Base-by-base conservation (phyloP, 495 filamentous ascomycete species). In the Penicillium atrosanguineum region DNA sequence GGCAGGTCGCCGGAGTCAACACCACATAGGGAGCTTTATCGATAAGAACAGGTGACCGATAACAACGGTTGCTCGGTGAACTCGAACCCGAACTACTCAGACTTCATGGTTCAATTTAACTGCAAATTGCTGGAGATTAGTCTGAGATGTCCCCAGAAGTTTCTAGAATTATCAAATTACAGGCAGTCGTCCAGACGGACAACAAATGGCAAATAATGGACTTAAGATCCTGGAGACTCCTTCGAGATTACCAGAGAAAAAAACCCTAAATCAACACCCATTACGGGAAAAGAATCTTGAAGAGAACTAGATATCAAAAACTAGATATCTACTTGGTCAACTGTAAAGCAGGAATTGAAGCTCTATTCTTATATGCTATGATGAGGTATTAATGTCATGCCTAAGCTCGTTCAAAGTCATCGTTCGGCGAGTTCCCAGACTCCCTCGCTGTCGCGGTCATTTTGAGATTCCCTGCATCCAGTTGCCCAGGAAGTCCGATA, bases 401-500 rank as follows among this genome's bases (percentile, higher is more conserved):
- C 60, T 70, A 72, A 49, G 69, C 67, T 76, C 69, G 75, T 76
- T 80, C 77, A 71, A 80, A 80, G 64, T 79, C 75, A 57, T 79
- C 75, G 69, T 73, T 69, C n/a, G 68, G 60, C 43, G 56, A 29
- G 26, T 64, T 57, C 26, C 67, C 61, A 51, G 57, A 47, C 40
- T 72, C 65, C 57, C 63, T 63, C 21, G 62, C 43, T 21, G 55
- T 62, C 37, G 64, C 66, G 44, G 55, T 56, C 19, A 66, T 53
- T 47, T 54, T 66, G 40, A 74, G 62, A 56, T 60, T 57, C 2
- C 68, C 72, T 12, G 62, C 55, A 38, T 76, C 74, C 46, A 75
- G 49, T 44, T 73, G 66, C 43, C 50, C 55, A 41, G 69, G 64
- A 31, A 63, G 69, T n/a, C 62, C 65, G 28, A 75, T 67, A 34